Base-by-base conservation (phyloP, 1,139 yeast genomes). In the Kluyveromyces sp. region DNA sequence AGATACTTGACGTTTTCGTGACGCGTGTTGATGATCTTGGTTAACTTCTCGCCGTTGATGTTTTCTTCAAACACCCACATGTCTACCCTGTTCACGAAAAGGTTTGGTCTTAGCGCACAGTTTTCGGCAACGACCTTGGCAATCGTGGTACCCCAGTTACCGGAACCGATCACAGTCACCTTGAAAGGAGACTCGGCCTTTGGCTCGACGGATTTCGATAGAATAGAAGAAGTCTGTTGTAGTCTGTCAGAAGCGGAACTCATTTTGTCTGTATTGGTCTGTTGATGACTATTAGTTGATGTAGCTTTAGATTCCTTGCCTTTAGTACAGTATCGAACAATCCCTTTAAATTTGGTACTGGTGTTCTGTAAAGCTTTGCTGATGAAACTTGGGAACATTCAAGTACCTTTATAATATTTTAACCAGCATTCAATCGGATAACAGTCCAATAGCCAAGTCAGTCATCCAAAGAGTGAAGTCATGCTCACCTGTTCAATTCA, bases 61-160 rank as follows among this genome's bases (percentile, higher is more conserved):
- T 73, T 63, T 68, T 89, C 97, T 66, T 89, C 89, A 58, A 73
- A 85, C 25, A 89, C 97, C 97, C 97, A 89, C 96, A 89, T 88
- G 55, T 80, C 77, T 38, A 89, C 96, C 40, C 74, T 68, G 46
- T 69, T 65, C 43, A 77, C 75, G 61, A 89, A 89, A 51, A 84
- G 65, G 35, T 77, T 71, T 19, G 87, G 79, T 66, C 83, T 74
- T 54, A 75, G 81, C 34, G 71, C 71, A 39, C 89, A 70, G 67
- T 87, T 88, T 66, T 89, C 96, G 31, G 96, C 88, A 33, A 88
- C 81, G 42, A 89, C 82, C 68, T 89, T 89, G 52, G 96, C 96
- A 44, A 89, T 88, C 4, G 96, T 89, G 32, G 96, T 86, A 47
- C 97, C 97, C 96, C 92, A 83, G 64, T 83, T 83, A 58, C 92